Conservation (phyloP, 2,329 filamentous ascomycete genomes). For the Cryphonectria carpinicola region DNA sequence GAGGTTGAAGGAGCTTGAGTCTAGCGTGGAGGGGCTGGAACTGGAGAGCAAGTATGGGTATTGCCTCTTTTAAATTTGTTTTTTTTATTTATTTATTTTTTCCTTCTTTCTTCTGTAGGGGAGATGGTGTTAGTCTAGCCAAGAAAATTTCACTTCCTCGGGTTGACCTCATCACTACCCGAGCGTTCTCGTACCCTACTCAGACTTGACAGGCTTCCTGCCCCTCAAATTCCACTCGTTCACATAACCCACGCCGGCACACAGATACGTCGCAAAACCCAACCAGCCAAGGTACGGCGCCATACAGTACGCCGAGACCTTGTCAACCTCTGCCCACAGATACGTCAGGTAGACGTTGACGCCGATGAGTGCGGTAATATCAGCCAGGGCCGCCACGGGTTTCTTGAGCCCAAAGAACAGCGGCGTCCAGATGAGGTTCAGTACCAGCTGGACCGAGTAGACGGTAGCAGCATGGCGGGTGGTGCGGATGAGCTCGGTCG, state of each 20-base stretch:
- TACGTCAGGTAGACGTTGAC: constrained; percentile 75
- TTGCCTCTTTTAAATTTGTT: constrained; percentile 32
- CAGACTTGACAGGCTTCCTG: constrained; percentile 37
- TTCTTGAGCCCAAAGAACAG: constrained; percentile 82
- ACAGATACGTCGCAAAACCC: constrained; percentile 84
- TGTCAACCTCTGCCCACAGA: constrained; percentile 75
- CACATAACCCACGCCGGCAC: constrained; percentile 67
- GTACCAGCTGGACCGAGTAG: constrained; percentile 81
- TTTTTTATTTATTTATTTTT: no score
- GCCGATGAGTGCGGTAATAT: constrained; percentile 74
- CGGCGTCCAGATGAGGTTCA: constrained; percentile 91
- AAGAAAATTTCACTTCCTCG: neutral
- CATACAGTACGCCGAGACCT: constrained; percentile 73
- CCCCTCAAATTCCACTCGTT: constrained; percentile 67
- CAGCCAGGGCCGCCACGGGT: constrained; percentile 73
- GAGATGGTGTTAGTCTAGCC: neutral
- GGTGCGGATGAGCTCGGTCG: constrained; percentile 55
- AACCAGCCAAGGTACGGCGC: constrained; percentile 88
- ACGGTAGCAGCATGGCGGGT: constrained; percentile 74
- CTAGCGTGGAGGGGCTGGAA: constrained; percentile 34
- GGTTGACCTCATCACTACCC: neutral
- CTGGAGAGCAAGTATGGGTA: constrained; percentile 38
- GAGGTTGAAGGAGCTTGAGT: constrained; percentile 29
- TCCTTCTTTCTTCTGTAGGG: neutral
- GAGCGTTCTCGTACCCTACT: constrained; percentile 15